These are phyloP conservation scores for Chaetomiaceae sp. DNA, from an alignment of 2,329 filamentous ascomycete species.

Conservation along the genomic window DNA sequence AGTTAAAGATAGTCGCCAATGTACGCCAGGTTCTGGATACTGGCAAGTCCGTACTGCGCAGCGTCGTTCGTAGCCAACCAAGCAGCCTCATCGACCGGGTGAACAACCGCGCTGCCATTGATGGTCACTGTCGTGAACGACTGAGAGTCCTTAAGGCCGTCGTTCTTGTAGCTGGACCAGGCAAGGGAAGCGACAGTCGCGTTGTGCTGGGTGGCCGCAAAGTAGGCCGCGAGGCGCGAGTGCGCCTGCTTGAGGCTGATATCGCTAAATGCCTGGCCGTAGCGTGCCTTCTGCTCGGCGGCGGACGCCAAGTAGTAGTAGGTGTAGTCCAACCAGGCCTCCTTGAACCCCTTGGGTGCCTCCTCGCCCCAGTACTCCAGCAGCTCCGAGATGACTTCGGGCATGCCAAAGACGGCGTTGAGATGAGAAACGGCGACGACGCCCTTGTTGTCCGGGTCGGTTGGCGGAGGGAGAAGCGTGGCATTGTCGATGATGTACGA, in stretches of 20 bases:
- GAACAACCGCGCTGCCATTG: constrained; percentile 41
- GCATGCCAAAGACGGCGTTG: constrained; percentile 54
- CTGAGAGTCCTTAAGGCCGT: constrained; percentile 39
- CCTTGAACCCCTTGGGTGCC: constrained; percentile 45
- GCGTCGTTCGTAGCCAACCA: constrained; percentile 56
- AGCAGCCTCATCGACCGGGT: constrained; percentile 49
- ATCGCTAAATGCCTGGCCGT: constrained; percentile 46
- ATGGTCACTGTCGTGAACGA: constrained; percentile 38
- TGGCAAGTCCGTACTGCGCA: constrained; percentile 53
- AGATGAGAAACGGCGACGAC: constrained; percentile 51
- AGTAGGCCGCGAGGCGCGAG: constrained; percentile 54
- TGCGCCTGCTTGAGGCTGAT: constrained; percentile 52
- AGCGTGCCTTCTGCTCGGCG: constrained; percentile 49
- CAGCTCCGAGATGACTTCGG: constrained; percentile 54
- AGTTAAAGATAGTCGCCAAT: too few species aligned
- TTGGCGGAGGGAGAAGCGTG: constrained; percentile 47
- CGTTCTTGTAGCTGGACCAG: constrained; percentile 48
- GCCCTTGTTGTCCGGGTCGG: constrained; percentile 49
- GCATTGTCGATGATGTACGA: constrained; percentile 49
- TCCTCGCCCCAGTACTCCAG: constrained; percentile 45
- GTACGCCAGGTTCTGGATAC: constrained; percentile 51
- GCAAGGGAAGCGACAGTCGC: constrained; percentile 45
- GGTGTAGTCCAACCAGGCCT: constrained; percentile 57
- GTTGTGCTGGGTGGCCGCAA: constrained; percentile 41
- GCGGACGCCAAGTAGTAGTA: constrained; percentile 50